Conservation (phyloP, 2,329 filamentous ascomycete genomes). For the Monosporascus sp. region DNA sequence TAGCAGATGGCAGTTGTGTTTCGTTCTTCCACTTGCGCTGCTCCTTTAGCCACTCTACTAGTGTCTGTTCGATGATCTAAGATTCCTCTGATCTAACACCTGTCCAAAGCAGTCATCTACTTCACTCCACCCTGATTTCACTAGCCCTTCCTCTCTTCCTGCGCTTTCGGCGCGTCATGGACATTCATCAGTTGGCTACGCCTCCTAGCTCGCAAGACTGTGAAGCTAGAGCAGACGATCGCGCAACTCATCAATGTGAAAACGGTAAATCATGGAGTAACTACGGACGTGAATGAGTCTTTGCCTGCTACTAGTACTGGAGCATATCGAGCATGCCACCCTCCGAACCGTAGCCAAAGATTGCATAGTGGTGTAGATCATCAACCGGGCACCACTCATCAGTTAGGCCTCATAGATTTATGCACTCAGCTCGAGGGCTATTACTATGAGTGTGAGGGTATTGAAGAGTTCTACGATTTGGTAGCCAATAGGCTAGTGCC, state of each 20-base stretch:
- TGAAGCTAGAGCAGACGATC: not conserved
- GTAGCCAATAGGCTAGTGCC: constrained; percentile 1
- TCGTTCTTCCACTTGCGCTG: no score
- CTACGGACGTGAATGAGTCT: no score
- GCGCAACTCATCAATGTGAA: not conserved
- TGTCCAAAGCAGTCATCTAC: no score
- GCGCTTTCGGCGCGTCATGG: not conserved
- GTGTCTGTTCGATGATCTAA: no score
- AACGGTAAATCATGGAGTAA: no score
- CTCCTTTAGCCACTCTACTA: no score
- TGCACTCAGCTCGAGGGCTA: constrained; percentile 6
- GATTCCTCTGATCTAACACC: no score
- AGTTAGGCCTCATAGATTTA: constrained; percentile 5
- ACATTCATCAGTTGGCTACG: not conserved
- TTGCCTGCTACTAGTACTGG: no score
- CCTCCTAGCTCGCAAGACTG: not conserved
- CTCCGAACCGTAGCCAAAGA: not conserved
- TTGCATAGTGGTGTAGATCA: not conserved
- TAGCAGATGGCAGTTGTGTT: no score
- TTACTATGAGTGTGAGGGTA: constrained; percentile 3
- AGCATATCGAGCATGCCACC: not conserved
- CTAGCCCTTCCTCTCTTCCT: not conserved
- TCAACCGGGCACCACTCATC: not conserved
- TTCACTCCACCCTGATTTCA: not conserved
- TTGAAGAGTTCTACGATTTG: constrained; percentile 3